Evolutionary conservation across 1,139 yeast genomes (phyloP).

Genomic region (Pichia kudriavzevii): DNA sequence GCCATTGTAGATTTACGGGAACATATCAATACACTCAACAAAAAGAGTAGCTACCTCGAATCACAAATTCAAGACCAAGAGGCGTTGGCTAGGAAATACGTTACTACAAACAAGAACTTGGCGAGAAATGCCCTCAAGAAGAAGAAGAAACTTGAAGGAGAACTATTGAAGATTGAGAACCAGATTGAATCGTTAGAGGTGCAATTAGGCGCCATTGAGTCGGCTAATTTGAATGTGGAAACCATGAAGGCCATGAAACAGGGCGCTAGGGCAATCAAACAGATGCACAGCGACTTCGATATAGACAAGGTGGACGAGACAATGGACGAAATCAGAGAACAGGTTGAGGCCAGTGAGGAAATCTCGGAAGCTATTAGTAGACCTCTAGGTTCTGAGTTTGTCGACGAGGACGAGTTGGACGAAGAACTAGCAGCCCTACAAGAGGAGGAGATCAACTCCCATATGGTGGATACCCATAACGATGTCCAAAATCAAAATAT

Average conservation of each 20-base stretch:
- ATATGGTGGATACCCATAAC: conserved; percentile 12
- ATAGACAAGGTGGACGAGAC: conserved; percentile 96
- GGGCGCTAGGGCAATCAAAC: conserved; percentile 95
- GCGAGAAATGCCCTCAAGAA: conserved; percentile 86
- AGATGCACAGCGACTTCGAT: conserved; percentile 89
- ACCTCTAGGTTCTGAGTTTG: conserved; percentile 72
- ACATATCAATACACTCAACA: conserved; percentile 77
- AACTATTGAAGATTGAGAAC: conserved; percentile 72
- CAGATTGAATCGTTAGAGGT: conserved; percentile 87
- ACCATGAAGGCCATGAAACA: conserved; percentile 99
- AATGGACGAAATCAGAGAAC: conserved; percentile 98
- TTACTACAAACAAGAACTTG: conserved; percentile 59
- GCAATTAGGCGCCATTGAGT: conserved; percentile 83
- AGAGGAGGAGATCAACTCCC: conserved; percentile 59
- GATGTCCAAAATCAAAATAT: conserved; percentile 3
- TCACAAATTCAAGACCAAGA: conserved; percentile 81
- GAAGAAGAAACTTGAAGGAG: conserved; percentile 74
- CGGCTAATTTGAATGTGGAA: conserved; percentile 92
- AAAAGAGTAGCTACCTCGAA: conserved; percentile 77
- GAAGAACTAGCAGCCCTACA: conserved; percentile 85
- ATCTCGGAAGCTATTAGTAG: conserved; percentile 93
- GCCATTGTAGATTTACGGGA: conserved; percentile 87
- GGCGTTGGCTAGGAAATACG: conserved; percentile 64
- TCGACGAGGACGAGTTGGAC: conserved; percentile 76
- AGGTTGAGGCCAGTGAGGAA: conserved; percentile 90